phyloP scores from a whole-genome alignment of 345 rosid species.

The Syzygium oleosum region DNA sequence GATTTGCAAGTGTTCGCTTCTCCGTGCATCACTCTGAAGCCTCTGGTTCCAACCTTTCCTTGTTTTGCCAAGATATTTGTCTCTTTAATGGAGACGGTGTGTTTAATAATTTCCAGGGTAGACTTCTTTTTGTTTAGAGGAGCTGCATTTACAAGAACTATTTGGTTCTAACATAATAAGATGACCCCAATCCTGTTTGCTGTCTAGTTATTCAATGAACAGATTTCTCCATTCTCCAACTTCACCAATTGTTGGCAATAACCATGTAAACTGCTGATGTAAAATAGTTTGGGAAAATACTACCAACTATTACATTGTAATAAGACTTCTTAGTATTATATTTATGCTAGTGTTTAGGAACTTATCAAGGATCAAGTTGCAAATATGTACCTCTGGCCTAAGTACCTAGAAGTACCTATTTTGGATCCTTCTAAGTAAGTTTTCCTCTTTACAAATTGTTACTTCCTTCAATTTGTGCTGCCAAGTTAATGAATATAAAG shows the following conservation, averaged over 20 bases:
- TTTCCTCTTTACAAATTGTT: not conserved
- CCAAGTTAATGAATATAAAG: not conserved
- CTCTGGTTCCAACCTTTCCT: slow-evolving; percentile 81
- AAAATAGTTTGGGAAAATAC: not conserved
- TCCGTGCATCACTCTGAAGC: slow-evolving; percentile 91
- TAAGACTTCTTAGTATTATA: not conserved
- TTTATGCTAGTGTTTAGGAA: slow-evolving; percentile 36
- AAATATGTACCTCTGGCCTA: slow-evolving; percentile 96
- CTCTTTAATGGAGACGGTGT: slow-evolving; percentile 92
- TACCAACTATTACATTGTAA: not conserved
- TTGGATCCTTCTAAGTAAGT: slow-evolving; percentile 75
- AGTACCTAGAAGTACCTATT: slow-evolving; percentile 64
- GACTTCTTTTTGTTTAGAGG: not conserved
- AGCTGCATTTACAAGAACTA: not conserved
- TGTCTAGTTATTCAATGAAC: not conserved
- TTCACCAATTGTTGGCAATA: not conserved
- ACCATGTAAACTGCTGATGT: not conserved
- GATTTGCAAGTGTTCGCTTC: slow-evolving; percentile 89
- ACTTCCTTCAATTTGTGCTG: not conserved
- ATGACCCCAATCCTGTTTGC: not conserved
- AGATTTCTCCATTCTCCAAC: not conserved
- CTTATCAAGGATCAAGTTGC: slow-evolving; percentile 89
- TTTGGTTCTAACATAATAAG: not conserved
- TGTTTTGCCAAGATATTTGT: slow-evolving; percentile 89
- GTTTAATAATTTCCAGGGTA: not conserved